A percentile compares a stretch with the other conserved stretches of the same genome.
Evolutionary conservation across 805 yeast genomes (phyloP).

Genomic region (Ogataea siamensis): DNA sequence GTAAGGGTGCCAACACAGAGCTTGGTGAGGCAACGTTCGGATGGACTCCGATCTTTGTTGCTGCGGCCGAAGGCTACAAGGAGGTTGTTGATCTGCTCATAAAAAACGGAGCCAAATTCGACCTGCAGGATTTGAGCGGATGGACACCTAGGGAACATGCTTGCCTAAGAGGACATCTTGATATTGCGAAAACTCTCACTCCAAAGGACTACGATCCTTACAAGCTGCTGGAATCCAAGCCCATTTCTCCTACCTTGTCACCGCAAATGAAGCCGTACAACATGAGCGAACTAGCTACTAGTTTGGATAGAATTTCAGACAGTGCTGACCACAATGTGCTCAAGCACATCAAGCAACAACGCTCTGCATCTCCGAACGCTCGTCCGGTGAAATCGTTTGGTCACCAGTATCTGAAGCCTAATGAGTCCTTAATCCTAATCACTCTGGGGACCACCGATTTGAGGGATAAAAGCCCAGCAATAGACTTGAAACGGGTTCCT

Average conservation of each 20-base stretch:
- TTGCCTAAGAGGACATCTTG: slow-evolving; percentile 80
- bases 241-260: slow-evolving; percentile 28
- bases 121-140: slow-evolving; percentile 74
- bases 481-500: slow-evolving; percentile 72
- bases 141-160: slow-evolving; percentile 99
- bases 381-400: slow-evolving; percentile 82
- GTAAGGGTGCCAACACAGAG: slow-evolving; percentile 68
- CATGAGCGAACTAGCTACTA: slow-evolving; percentile 21
- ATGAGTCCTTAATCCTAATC: slow-evolving; percentile 71
- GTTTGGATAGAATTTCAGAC: slow-evolving; percentile 29
- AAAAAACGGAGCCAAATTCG: slow-evolving; percentile 50
- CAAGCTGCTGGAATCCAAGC: slow-evolving; percentile 19
- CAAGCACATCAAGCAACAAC: slow-evolving; percentile 22
- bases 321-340: slow-evolving; percentile 18
- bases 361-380: slow-evolving; percentile 31
- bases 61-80: slow-evolving; percentile 79
- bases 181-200: slow-evolving; percentile 59
- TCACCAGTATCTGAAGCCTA: slow-evolving; percentile 62
- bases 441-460: slow-evolving; percentile 86
- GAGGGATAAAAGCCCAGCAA: slow-evolving; percentile 55
- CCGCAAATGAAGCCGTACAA: slow-evolving; percentile 36
- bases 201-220: slow-evolving; percentile 45
- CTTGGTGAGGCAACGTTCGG: slow-evolving; percentile 76
- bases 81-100: slow-evolving; percentile 57
- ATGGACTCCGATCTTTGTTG: slow-evolving; percentile 91